phyloP scores from a whole-genome alignment of 2,329 filamentous ascomycete species.

The Fusarium proliferatum region DNA sequence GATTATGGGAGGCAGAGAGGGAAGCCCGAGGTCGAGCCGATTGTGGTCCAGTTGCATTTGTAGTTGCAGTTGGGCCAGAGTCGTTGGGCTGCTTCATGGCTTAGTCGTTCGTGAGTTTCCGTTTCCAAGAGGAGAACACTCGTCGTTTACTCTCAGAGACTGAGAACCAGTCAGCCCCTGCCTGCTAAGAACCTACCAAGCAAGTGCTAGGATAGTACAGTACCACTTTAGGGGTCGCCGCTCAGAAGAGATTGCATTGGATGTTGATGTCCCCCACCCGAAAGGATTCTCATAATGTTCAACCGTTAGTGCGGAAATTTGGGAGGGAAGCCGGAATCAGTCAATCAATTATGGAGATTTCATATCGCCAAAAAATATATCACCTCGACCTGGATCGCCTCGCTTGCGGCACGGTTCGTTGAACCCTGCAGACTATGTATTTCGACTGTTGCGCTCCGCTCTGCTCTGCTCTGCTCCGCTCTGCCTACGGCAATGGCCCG shows the following conservation, averaged over 20 bases:
- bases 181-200: slow-evolving; percentile 8
- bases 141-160: slow-evolving; percentile 24
- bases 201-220: background rate
- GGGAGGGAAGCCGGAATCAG: background rate
- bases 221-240: slow-evolving; percentile 7
- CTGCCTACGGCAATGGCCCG: background rate
- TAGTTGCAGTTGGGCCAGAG: slow-evolving; percentile 5
- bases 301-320: slow-evolving; percentile 11
- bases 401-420: slow-evolving; percentile 25
- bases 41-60: slow-evolving; percentile 4
- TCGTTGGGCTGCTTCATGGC: slow-evolving; percentile 34
- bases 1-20: slow-evolving; percentile 37
- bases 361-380: slow-evolving; percentile 3
- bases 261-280: slow-evolving; percentile 16
- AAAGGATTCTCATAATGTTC: slow-evolving; percentile 1
- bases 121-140: slow-evolving; percentile 27
- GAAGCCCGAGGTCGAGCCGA: slow-evolving; percentile 23
- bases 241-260: slow-evolving; percentile 5
- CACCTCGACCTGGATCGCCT: slow-evolving; percentile 1
- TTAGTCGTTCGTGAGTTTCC: slow-evolving; percentile 21
- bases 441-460: background rate
- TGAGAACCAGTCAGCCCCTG: slow-evolving; percentile 30
- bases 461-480: background rate
- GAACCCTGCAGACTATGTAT: slow-evolving; percentile 8
- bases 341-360: slow-evolving; percentile 18